Evolutionary conservation across 2,329 filamentous ascomycete species (phyloP).

Genomic region (Alternaria viburni): DNA sequence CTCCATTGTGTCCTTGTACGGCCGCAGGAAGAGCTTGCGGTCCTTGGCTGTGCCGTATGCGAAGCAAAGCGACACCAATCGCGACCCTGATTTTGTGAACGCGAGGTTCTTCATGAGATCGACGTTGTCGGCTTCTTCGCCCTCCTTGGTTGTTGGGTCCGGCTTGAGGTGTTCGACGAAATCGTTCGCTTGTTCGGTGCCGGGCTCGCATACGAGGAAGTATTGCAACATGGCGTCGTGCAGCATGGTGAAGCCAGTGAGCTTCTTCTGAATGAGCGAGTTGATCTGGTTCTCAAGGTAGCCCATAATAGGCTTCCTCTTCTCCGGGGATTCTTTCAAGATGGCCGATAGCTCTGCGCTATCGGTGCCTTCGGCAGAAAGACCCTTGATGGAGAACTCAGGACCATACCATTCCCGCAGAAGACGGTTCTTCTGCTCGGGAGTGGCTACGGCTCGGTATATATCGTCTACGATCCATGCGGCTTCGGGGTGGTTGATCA

Average conservation of each 20-base stretch:
- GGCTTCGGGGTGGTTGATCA: slow-evolving; percentile 95
- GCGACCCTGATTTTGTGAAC: slow-evolving; percentile 88
- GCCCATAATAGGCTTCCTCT: slow-evolving; percentile 85
- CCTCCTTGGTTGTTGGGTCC: slow-evolving; percentile 74
- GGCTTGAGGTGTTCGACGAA: slow-evolving; percentile 91
- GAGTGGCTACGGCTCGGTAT: slow-evolving; percentile 85
- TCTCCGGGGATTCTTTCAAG: slow-evolving; percentile 78
- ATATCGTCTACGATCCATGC: slow-evolving; percentile 98
- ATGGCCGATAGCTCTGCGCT: slow-evolving; percentile 76
- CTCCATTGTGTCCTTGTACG: slow-evolving; percentile 88
- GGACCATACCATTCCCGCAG: slow-evolving; percentile 96
- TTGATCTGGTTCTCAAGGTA: slow-evolving; percentile 88
- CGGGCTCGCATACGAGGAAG: slow-evolving; percentile 78
- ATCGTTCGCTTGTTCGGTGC: slow-evolving; percentile 81
- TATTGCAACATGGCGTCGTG: slow-evolving; percentile 99
- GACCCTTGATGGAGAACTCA: slow-evolving; percentile 83
- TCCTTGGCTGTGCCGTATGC: slow-evolving; percentile 91
- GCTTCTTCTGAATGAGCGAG: slow-evolving; percentile 91
- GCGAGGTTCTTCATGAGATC: slow-evolving; percentile 94
- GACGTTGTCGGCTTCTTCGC: slow-evolving; percentile 52
- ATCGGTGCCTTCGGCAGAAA: slow-evolving; percentile 53
- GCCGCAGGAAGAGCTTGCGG: slow-evolving; percentile 84
- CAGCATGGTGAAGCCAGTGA: slow-evolving; percentile 95
- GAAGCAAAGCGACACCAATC: slow-evolving; percentile 79
- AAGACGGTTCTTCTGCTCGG: slow-evolving; percentile 82